These are phyloP conservation scores for Stachybotrys chlorohalonatus DNA, from an alignment of 2,329 filamentous ascomycete species.

Conservation along the genomic window DNA sequence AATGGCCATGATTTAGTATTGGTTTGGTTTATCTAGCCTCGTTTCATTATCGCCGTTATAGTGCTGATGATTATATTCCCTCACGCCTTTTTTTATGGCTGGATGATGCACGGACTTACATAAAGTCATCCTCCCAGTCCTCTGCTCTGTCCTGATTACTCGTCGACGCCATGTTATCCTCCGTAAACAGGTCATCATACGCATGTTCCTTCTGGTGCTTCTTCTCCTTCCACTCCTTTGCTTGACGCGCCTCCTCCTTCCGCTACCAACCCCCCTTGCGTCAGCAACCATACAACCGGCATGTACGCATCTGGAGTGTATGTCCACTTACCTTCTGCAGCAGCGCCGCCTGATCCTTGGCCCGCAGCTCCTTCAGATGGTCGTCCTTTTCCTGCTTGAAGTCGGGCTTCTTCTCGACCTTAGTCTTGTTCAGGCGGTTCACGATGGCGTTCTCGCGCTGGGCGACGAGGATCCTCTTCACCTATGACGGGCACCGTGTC, in stretches of 20 bases:
- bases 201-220: conserved; percentile 97
- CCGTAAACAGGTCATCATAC: conserved; percentile 84
- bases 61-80: too few relatives aligned
- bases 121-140: conserved; percentile 85
- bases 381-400: conserved; percentile 75
- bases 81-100: not conserved
- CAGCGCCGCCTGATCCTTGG: conserved; percentile 55
- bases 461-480: conserved; percentile 72
- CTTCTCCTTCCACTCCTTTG: conserved; percentile 76
- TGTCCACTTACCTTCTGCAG: conserved; percentile 45
- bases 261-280: conserved; percentile 34
- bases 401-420: conserved; percentile 79
- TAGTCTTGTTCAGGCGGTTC: conserved; percentile 98
- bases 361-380: conserved; percentile 60
- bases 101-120: conserved; percentile 40
- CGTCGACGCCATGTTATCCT: conserved; percentile 65
- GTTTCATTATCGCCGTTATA: too few relatives aligned
- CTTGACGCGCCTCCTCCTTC: conserved; percentile 65
- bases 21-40: too few relatives aligned
- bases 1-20: too few relatives aligned
- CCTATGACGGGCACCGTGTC: conserved; percentile 30
- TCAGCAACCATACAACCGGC: not conserved
- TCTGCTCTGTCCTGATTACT: conserved; percentile 80
- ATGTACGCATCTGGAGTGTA: too few relatives aligned
- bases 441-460: conserved; percentile 82